Evolutionary conservation across 345 rosid genomes (phyloP).

Genomic region (Euphorbia lathyris): DNA sequence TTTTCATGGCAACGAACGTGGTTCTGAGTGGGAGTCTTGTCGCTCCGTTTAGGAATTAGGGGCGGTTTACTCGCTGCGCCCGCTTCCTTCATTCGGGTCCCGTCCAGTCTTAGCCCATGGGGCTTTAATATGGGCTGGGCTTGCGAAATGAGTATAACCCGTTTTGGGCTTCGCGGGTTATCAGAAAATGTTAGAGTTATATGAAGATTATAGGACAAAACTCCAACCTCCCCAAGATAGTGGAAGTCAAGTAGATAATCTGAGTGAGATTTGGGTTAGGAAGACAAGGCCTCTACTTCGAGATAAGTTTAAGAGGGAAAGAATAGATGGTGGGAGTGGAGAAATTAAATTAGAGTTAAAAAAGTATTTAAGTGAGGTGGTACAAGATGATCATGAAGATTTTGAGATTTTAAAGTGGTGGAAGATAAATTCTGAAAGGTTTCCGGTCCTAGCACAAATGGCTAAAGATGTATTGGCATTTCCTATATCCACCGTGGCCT

Average conservation of each 20-base stretch:
- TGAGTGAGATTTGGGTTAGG: too few relatives aligned
- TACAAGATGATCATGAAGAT: neutral
- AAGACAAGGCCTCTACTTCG: neutral
- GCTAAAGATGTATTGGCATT: too few relatives aligned
- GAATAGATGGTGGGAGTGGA: neutral
- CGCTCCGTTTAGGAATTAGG: too few relatives aligned
- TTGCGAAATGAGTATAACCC: too few relatives aligned
- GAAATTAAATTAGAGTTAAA: neutral
- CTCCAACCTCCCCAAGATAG: neutral
- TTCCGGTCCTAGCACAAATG: neutral
- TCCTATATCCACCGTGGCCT: too few relatives aligned
- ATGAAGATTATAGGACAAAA: too few relatives aligned
- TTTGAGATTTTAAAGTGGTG: neutral
- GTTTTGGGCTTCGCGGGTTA: neutral
- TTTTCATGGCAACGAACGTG: too few relatives aligned
- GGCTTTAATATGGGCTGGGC: too few relatives aligned
- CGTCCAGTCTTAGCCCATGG: too few relatives aligned
- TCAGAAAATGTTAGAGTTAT: neutral
- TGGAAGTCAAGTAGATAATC: neutral
- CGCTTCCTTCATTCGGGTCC: too few relatives aligned
- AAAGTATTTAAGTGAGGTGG: neutral
- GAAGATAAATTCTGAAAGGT: neutral
- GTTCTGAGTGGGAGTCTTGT: too few relatives aligned
- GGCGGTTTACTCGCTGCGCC: too few relatives aligned
- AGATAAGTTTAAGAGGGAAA: neutral